These are phyloP conservation scores for Trichophyton mentagrophytes DNA, from an alignment of 2,329 filamentous ascomycete genomes.

Conservation along the genomic window DNA sequence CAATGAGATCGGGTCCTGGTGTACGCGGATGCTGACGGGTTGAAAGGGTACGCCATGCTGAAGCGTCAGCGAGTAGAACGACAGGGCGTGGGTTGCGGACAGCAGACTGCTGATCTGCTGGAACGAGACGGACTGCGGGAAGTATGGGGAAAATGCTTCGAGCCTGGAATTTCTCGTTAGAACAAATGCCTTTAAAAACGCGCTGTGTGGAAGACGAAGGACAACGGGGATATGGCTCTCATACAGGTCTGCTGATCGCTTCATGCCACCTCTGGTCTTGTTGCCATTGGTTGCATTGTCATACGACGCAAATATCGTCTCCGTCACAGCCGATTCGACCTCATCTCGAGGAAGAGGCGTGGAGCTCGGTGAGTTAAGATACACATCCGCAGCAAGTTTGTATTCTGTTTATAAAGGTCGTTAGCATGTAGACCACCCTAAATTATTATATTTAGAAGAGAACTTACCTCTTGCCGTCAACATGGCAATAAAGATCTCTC, in stretches of 20 bases:
- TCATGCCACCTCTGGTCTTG: constrained; percentile 48
- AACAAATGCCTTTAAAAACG: background rate
- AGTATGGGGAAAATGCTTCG: constrained; percentile 31
- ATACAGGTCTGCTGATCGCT: constrained; percentile 46
- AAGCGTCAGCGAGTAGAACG: constrained; percentile 51
- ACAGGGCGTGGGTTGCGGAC: constrained; percentile 50
- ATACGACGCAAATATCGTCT: constrained; percentile 43
- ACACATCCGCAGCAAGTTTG: constrained; percentile 30
- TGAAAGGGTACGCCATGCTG: constrained; percentile 54
- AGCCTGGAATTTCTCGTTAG: constrained; percentile 20
- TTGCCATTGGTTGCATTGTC: constrained; percentile 57
- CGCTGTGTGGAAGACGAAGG: background rate
- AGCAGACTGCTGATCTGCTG: constrained; percentile 42
- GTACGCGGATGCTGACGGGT: constrained; percentile 53
- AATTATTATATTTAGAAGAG: background rate
- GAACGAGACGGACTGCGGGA: constrained; percentile 29
- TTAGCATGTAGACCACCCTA: no score
- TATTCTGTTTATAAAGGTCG: constrained; percentile 22
- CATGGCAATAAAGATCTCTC: constrained; percentile 45
- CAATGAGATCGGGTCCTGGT: constrained; percentile 46
- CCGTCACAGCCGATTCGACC: constrained; percentile 41
- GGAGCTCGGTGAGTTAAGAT: constrained; percentile 17
- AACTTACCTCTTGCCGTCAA: constrained; percentile 34
- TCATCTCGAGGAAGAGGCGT: constrained; percentile 31
- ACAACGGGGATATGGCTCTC: constrained; percentile 13